These are phyloP conservation scores for Talaromyces sp. DNA, from an alignment of 2,329 filamentous ascomycete genomes.

Conservation along the genomic window DNA sequence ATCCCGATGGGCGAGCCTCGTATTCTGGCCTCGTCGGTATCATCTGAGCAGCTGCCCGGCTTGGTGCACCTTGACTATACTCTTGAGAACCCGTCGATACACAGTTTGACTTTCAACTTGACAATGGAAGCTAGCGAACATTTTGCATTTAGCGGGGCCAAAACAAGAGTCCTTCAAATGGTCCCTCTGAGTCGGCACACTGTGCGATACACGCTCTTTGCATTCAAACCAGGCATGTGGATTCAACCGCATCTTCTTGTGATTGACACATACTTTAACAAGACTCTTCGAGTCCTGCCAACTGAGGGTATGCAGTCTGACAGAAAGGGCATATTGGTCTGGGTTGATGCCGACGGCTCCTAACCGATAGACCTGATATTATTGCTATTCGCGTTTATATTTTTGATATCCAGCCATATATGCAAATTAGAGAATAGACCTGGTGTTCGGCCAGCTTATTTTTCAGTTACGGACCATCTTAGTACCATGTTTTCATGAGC, in stretches of 20 bases:
- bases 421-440: background rate
- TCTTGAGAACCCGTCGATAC: constrained; percentile 89
- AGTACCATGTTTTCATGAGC: background rate
- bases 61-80: constrained; percentile 57
- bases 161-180: constrained; percentile 73
- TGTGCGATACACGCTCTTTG: constrained; percentile 70
- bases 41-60: constrained; percentile 29
- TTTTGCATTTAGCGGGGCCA: constrained; percentile 89
- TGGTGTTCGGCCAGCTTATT: background rate
- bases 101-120: constrained; percentile 90
- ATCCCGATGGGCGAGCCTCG: constrained; percentile 82
- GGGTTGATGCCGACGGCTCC: constrained; percentile 35
- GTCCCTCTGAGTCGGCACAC: constrained; percentile 74
- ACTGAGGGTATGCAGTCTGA: constrained; percentile 63
- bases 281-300: constrained; percentile 74
- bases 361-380: constrained; percentile 1
- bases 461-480: background rate
- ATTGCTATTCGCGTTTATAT: background rate
- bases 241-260: constrained; percentile 71
- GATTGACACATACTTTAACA: constrained; percentile 88
- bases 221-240: constrained; percentile 61
- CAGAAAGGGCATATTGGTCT: constrained; percentile 48
- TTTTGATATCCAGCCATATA: background rate
- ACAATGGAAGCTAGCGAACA: constrained; percentile 88
- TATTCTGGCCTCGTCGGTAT: constrained; percentile 57